Evolutionary conservation across 805 yeast genomes (phyloP).

Genomic region (Saturnispora bothae): DNA sequence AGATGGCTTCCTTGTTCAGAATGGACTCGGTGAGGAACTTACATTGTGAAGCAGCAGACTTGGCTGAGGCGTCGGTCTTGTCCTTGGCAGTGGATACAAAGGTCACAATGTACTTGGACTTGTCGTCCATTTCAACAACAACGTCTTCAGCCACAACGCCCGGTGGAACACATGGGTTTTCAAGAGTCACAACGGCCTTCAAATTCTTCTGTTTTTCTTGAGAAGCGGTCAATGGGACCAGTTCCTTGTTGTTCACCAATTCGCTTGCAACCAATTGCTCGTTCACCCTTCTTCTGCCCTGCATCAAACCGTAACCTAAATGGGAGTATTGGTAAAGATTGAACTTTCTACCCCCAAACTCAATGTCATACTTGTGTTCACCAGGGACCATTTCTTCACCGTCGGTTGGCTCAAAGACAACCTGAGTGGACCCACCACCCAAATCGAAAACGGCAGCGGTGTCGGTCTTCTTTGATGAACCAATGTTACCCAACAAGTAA

Average conservation of each 20-base stretch:
- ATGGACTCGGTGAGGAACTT: conserved; percentile 72
- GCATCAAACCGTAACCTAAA: conserved; percentile 90
- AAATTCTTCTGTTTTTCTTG: conserved; percentile 31
- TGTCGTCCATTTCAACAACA: conserved; percentile 42
- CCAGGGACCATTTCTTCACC: conserved; percentile 61
- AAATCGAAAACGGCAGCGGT: conserved; percentile 97
- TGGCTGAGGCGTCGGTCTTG: conserved; percentile 21
- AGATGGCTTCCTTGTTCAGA: conserved; percentile 72
- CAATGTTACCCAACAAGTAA: conserved; percentile 88
- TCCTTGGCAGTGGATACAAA: conserved; percentile 24
- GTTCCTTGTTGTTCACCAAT: conserved; percentile 19
- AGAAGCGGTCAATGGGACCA: conserved; percentile 21
- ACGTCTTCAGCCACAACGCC: conserved; percentile 50
- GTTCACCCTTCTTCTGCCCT: conserved; percentile 81
- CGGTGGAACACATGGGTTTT: conserved; percentile 86
- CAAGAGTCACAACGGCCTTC: conserved; percentile 36
- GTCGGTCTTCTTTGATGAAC: conserved; percentile 58
- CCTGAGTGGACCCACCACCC: conserved; percentile 98
- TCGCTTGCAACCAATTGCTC: conserved; percentile 38
- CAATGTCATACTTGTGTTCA: conserved; percentile 73
- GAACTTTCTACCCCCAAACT: conserved; percentile 75
- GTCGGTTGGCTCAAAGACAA: conserved; percentile 85
- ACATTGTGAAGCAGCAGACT: conserved; percentile 72
- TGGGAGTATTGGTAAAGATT: conserved; percentile 88
- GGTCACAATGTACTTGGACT: conserved; percentile 23